Conservation (phyloP, 2,329 filamentous ascomycete genomes). For the Alternaria ethzedia region DNA sequence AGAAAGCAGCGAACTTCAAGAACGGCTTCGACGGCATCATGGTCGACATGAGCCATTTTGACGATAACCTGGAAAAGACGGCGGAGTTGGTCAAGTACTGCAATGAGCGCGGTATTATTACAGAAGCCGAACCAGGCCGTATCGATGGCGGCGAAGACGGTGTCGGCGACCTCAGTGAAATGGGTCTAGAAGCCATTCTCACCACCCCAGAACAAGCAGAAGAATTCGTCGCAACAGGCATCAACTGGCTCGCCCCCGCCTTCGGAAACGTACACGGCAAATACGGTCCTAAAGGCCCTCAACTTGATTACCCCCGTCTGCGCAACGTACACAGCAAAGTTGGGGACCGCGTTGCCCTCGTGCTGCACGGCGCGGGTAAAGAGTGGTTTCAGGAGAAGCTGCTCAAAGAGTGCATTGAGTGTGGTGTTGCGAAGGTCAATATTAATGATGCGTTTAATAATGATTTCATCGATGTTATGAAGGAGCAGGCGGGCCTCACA, state of each 20-base stretch:
- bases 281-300: slow-evolving; percentile 69
- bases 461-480: slow-evolving; percentile 56
- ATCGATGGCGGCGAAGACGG: slow-evolving; percentile 80
- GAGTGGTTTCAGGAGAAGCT: slow-evolving; percentile 59
- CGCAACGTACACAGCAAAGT: slow-evolving; percentile 57
- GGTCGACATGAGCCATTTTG: slow-evolving; percentile 77
- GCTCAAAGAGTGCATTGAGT: slow-evolving; percentile 60
- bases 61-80: slow-evolving; percentile 71
- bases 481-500: slow-evolving; percentile 57
- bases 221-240: slow-evolving; percentile 73
- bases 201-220: slow-evolving; percentile 73
- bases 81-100: slow-evolving; percentile 68
- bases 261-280: slow-evolving; percentile 80
- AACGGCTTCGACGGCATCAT: slow-evolving; percentile 45
- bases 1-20: slow-evolving; percentile 60
- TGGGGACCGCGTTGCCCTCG: slow-evolving; percentile 58
- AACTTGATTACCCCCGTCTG: slow-evolving; percentile 43
- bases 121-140: slow-evolving; percentile 73
- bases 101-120: slow-evolving; percentile 69
- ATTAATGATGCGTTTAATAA: slow-evolving; percentile 66
- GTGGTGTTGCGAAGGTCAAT: slow-evolving; percentile 64
- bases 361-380: slow-evolving; percentile 65
- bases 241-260: slow-evolving; percentile 76
- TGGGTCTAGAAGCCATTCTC: slow-evolving; percentile 63
- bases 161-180: slow-evolving; percentile 68